Evolutionary conservation across 2,329 filamentous ascomycete genomes (phyloP).

Genomic region (Aspergillus bombycis): DNA sequence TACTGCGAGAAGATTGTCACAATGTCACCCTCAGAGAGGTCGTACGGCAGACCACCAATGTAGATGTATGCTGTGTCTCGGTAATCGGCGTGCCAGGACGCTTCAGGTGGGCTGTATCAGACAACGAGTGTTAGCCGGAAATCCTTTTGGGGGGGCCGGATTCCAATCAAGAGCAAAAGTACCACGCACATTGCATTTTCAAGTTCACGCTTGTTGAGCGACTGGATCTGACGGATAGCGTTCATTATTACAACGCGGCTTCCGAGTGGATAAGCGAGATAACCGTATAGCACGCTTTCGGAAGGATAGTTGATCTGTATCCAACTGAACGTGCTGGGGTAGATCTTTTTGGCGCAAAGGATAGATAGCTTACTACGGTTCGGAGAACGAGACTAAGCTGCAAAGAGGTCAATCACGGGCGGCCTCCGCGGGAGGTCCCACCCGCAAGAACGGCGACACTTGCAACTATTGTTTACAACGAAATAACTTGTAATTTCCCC

Average conservation of each 20-base stretch:
- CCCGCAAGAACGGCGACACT: constrained; percentile 17
- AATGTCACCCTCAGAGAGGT: constrained; percentile 92
- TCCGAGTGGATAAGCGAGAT: neutral
- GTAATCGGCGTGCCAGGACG: constrained; percentile 97
- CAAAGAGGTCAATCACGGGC: constrained; percentile 20
- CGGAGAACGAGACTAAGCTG: constrained; percentile 2
- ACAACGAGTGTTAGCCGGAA: constrained; percentile 12
- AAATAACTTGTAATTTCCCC: constrained; percentile 11
- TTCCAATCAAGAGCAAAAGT: neutral
- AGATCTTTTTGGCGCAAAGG: constrained; percentile 1
- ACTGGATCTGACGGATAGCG: constrained; percentile 86
- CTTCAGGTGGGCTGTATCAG: constrained; percentile 69
- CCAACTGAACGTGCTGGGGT: neutral
- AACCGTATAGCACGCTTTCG: neutral
- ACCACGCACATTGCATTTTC: constrained; percentile 77
- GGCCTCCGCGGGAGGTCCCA: constrained; percentile 25
- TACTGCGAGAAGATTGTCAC: constrained; percentile 97
- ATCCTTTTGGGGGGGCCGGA: neutral
- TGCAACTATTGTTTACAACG: constrained; percentile 16
- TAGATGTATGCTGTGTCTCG: constrained; percentile 96
- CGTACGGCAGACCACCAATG: constrained; percentile 90
- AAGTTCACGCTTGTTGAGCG: constrained; percentile 91
- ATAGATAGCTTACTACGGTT: neutral
- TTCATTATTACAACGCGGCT: constrained; percentile 68
- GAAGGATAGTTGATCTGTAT: neutral